Percentiles rank a stretch among this genome's conserved stretches.
phyloP scores from a whole-genome alignment of 2,329 filamentous ascomycete species.

The Tolypocladium guangdongense region DNA sequence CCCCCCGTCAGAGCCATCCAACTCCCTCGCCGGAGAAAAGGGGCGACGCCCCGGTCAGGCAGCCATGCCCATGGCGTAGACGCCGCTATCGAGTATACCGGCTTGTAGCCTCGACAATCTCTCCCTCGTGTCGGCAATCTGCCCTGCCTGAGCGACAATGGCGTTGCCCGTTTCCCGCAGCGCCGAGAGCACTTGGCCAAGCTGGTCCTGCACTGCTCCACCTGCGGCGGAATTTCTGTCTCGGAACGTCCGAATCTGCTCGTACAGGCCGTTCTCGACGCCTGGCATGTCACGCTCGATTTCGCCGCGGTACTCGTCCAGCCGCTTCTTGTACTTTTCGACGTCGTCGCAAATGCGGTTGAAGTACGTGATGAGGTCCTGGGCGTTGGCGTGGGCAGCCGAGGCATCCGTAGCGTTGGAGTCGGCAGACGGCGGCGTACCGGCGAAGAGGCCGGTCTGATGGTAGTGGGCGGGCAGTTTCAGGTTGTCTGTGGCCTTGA shows the following conservation, averaged over 20 bases:
- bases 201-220: conserved; percentile 24
- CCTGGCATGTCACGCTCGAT: conserved; percentile 37
- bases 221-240: conserved; percentile 18
- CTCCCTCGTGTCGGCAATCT: conserved; percentile 32
- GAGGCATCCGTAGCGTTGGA: conserved; percentile 20
- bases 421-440: conserved; percentile 15
- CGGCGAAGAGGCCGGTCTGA: conserved; percentile 32
- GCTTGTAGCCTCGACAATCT: conserved; percentile 28
- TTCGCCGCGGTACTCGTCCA: conserved; percentile 33
- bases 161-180: conserved; percentile 28
- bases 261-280: conserved; percentile 34
- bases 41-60: conserved; percentile 9
- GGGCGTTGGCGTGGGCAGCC: conserved; percentile 25
- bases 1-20: background rate
- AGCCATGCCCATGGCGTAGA: conserved; percentile 22
- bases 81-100: conserved; percentile 26
- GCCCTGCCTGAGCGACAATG: conserved; percentile 29
- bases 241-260: conserved; percentile 26
- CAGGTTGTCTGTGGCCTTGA: conserved; percentile 64
- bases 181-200: conserved; percentile 25
- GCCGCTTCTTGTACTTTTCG: conserved; percentile 30
- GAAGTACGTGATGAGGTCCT: conserved; percentile 33
- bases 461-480: conserved; percentile 53
- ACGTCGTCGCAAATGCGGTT: conserved; percentile 32
- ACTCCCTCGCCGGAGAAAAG: background rate